Base-by-base conservation (phyloP, 2,329 filamentous ascomycete genomes). In the Colletotrichum sp. region DNA sequence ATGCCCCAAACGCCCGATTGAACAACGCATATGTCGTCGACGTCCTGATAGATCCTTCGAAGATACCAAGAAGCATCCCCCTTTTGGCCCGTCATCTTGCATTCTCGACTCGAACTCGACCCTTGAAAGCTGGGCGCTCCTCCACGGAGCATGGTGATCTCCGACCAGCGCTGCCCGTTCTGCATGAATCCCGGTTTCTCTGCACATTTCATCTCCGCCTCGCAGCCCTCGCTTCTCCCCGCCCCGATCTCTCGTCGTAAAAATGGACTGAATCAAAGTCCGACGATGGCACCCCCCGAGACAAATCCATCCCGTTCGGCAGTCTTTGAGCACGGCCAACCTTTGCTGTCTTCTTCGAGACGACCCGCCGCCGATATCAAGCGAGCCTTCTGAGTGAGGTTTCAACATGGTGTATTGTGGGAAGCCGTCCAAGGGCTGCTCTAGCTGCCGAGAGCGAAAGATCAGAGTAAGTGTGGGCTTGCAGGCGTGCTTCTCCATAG, bases 391-490 rank as follows among this genome's bases (percentile, higher is more conserved):
- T 39, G 65, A n/a, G 30, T 39, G 65, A n/a, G 30, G 57, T 19
- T 44, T 28, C 67, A 77, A 68, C 71, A 91, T 91, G 90, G 89
- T 91, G 8, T 91, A 90, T 79, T 91, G 90, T 78, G 89, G 90
- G 7, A 90, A 90, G 79, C 89, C 90, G 59, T 91, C 89, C 48
- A 90, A 89, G 80, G 89, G 89, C 55, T 91, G 90, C 81, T 89
- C 88, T 78, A 88, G 85, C 77, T 91, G 90, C 79, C 86, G 90
- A 77, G 87, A 88, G 79, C 87, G 89, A 78, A 91, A 91, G 82
- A 89, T 90, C 76, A 87, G 88, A 74, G 89, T 90, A 83, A 84
- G 89, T 87, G 70, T 32, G 59, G 16, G 22, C 13, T 44, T 28
- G 9, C 32, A 44, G 32, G 44, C 44, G 11, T 22, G 44, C n/a